Evolutionary conservation across 2,329 filamentous ascomycete genomes (phyloP).

Genomic region (Fusarium sp.): DNA sequence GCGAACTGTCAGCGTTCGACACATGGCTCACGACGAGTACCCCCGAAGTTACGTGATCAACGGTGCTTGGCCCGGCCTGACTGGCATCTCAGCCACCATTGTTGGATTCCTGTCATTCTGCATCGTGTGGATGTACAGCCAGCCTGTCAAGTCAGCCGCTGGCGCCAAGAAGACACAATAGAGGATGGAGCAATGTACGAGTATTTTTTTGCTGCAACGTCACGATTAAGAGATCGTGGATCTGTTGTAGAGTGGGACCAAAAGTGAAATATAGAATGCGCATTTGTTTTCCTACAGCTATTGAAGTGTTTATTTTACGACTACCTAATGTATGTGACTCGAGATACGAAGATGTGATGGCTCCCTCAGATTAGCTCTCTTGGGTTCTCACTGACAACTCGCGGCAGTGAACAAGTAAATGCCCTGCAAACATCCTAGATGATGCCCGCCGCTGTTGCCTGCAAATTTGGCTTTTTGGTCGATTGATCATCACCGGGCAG

Average conservation of each 20-base stretch:
- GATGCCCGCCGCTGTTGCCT: conserved; percentile 53
- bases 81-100: conserved; percentile 85
- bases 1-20: conserved; percentile 90
- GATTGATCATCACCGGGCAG: conserved; percentile 60
- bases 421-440: conserved; percentile 11
- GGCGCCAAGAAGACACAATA: conserved; percentile 60
- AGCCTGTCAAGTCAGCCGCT: conserved; percentile 51
- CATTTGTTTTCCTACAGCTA: conserved; percentile 23
- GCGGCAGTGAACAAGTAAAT: conserved; percentile 30
- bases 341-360: conserved; percentile 30
- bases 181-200: conserved; percentile 26
- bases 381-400: conserved; percentile 63
- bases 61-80: conserved; percentile 94
- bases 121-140: conserved; percentile 83
- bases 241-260: conserved; percentile 33
- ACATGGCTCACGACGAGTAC: conserved; percentile 98
- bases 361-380: conserved; percentile 67
- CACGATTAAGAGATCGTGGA: conserved; percentile 13
- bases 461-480: conserved; percentile 69
- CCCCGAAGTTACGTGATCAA: conserved; percentile 89
- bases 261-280: conserved; percentile 38
- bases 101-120: conserved; percentile 87
- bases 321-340: not conserved
- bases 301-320: not conserved
- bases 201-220: conserved; percentile 21